A percentile compares a stretch with the other conserved stretches of the same genome.
Evolutionary conservation across 2,329 filamentous ascomycete genomes (phyloP).

Genomic region (Epichloe gansuensis): DNA sequence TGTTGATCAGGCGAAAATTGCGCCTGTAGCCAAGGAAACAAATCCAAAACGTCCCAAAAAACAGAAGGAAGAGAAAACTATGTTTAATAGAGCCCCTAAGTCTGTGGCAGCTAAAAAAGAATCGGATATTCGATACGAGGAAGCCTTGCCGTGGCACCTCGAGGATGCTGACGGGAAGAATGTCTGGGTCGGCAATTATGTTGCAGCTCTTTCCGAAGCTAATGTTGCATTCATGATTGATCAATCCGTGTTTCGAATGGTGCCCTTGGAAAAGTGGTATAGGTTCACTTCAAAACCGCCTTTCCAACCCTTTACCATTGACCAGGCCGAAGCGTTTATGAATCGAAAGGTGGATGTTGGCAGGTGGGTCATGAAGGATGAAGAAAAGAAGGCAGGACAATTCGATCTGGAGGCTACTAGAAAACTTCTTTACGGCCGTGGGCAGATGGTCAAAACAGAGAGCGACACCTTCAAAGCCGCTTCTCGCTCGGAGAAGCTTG

Average conservation of each 20-base stretch:
- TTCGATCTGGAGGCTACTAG: conserved; percentile 50
- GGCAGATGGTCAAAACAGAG: conserved; percentile 54
- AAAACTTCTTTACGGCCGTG: conserved; percentile 35
- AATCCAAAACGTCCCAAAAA: conserved; percentile 41
- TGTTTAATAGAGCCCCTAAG: conserved; percentile 70
- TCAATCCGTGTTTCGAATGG: conserved; percentile 61
- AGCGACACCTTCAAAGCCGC: conserved; percentile 49
- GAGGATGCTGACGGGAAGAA: conserved; percentile 96
- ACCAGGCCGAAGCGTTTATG: conserved; percentile 77
- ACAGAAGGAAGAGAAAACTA: conserved; percentile 72
- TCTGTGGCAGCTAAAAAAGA: conserved; percentile 69
- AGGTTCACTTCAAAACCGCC: conserved; percentile 69
- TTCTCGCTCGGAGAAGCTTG: conserved; percentile 50
- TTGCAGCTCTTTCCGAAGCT: conserved; percentile 74
- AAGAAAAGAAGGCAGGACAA: conserved; percentile 42
- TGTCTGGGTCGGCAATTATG: conserved; percentile 84
- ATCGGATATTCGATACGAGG: conserved; percentile 70
- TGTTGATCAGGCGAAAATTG: conserved; percentile 82
- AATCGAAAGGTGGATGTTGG: conserved; percentile 63
- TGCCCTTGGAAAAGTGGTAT: conserved; percentile 94
- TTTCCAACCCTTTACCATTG: conserved; percentile 65
- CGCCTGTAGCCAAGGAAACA: conserved; percentile 56
- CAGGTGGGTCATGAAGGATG: conserved; percentile 65
- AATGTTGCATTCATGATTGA: conserved; percentile 69
- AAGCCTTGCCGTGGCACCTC: conserved; percentile 89